Evolutionary conservation across 2,329 filamentous ascomycete genomes (phyloP), one percentile per base, ranked within the genome.

Genomic region (Paecilomyces dactylethromorphus): DNA sequence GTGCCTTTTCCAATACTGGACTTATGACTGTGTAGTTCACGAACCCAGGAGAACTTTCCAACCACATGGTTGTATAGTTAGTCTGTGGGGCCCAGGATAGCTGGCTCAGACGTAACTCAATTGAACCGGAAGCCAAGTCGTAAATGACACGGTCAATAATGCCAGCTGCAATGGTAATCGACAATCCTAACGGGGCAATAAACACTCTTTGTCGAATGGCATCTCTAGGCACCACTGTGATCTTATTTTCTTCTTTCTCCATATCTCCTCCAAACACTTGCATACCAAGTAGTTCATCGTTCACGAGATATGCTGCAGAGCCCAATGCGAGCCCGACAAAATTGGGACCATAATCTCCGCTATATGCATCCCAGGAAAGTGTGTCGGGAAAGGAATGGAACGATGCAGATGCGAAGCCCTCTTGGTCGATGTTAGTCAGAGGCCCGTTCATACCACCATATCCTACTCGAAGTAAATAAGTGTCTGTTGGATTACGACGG

Each of bases 381-480:
- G 81, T 80, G 35, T 84, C 79, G 0, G 84, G 82, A 65, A 74
- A 85, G 0, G 81, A 82, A 66, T 86, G 83, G 66, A 86, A 85
- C 0, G 81, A 81, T 1, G 81, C 80, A 10, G 80, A 76, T 0
- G 79, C 79, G 59, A 82, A 86, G 0, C 83, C 84, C 1, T 80
- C 81, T 21, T 74, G 62, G 60, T 83, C 77, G 64, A 87, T 84
- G 66, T 82, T 85, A 3, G 80, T 79, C 2, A 85, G 67, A 0
- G 83, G 81, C 0, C 80, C 83, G 15, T 73, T 78, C 59, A 76
- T 79, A 0, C 83, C 83, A 2, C 78, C 83, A 63, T 81, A 85
- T 0, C 81, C 84, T 0, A 82, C 76, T 2, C 81, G 78, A 2
- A 86, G 72, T 1, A 81, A 72, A 58, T 86, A 81, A 6, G 78